Percentiles rank a stretch among this genome's conserved stretches.
These are phyloP conservation scores for Teratosphaeria nubilosa DNA, from an alignment of 2,329 filamentous ascomycete genomes.

Conservation along the genomic window DNA sequence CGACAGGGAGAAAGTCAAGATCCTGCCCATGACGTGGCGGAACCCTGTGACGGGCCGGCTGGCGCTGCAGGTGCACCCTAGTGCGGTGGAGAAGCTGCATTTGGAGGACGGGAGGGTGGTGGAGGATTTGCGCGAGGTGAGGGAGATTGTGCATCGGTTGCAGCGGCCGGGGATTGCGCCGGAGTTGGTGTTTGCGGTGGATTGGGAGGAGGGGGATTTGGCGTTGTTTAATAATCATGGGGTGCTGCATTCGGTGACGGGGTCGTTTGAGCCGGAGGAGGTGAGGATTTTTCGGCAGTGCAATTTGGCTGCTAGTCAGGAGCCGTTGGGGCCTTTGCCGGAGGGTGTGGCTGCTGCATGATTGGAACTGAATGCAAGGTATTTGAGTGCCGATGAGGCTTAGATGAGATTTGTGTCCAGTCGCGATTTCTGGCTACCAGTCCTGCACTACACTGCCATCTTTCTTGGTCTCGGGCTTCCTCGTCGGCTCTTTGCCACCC, in stretches of 20 bases:
- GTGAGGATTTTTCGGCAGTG: slow-evolving; percentile 68
- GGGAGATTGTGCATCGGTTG: slow-evolving; percentile 60
- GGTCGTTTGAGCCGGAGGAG: slow-evolving; percentile 63
- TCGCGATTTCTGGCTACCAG: background rate
- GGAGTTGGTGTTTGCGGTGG: slow-evolving; percentile 58
- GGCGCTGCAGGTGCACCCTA: slow-evolving; percentile 65
- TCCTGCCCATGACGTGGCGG: slow-evolving; percentile 67
- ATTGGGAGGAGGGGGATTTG: slow-evolving; percentile 68
- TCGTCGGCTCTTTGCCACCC: slow-evolving; percentile 29
- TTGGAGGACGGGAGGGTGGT: slow-evolving; percentile 55
- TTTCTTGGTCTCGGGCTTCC: slow-evolving; percentile 46
- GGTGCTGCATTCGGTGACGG: slow-evolving; percentile 64
- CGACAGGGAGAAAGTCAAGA: slow-evolving; percentile 56
- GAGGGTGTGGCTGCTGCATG: background rate
- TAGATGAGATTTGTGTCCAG: background rate
- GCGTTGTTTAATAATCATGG: slow-evolving; percentile 73
- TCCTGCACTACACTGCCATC: slow-evolving; percentile 54
- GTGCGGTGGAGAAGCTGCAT: slow-evolving; percentile 59
- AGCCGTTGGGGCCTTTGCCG: slow-evolving; percentile 42
- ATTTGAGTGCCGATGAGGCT: background rate
- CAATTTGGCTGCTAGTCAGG: slow-evolving; percentile 59
- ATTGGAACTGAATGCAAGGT: background rate
- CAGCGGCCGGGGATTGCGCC: slow-evolving; percentile 66
- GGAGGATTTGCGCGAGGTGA: slow-evolving; percentile 56
- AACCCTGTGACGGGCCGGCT: slow-evolving; percentile 59